Conservation (phyloP, 805 yeast species). For the Monosporozyma siamensis region DNA sequence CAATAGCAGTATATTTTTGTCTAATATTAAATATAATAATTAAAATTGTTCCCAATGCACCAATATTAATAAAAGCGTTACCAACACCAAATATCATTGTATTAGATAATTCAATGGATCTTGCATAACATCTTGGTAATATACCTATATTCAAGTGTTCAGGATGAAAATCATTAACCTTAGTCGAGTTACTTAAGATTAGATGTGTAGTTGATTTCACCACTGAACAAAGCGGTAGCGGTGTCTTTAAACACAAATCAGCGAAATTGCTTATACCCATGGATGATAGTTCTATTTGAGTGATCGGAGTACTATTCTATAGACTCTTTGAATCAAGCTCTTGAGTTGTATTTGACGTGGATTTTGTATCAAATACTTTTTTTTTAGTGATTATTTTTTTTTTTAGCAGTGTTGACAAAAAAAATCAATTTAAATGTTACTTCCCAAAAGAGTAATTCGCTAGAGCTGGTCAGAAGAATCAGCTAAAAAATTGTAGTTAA, state of each 20-base stretch:
- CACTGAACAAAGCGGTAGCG: slow-evolving; percentile 75
- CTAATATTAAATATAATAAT: slow-evolving; percentile 71
- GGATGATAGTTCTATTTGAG: too few relatives aligned
- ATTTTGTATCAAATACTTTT: background rate
- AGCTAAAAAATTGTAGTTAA: background rate
- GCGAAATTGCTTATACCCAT: slow-evolving; percentile 27
- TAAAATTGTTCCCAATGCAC: slow-evolving; percentile 52
- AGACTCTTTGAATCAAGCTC: background rate
- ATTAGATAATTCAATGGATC: slow-evolving; percentile 81
- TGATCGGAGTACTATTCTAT: background rate
- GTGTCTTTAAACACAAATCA: slow-evolving; percentile 51
- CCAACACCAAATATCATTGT: slow-evolving; percentile 87
- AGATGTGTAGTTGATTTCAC: slow-evolving; percentile 42
- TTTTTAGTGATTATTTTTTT: background rate
- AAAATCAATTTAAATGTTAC: too few relatives aligned
- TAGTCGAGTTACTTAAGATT: slow-evolving; percentile 17
- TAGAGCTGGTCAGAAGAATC: background rate
- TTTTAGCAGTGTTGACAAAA: too few relatives aligned
- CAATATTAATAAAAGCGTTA: slow-evolving; percentile 76
- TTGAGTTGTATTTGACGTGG: too few relatives aligned
- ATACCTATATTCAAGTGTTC: slow-evolving; percentile 45
- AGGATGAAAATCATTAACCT: slow-evolving; percentile 16
- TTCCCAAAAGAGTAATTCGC: background rate
- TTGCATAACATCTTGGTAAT: slow-evolving; percentile 69
- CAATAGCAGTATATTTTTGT: slow-evolving; percentile 88